These are phyloP conservation scores for Pythium sp. DNA, from an alignment of 352 stramenopile species.

Conservation along the genomic window DNA sequence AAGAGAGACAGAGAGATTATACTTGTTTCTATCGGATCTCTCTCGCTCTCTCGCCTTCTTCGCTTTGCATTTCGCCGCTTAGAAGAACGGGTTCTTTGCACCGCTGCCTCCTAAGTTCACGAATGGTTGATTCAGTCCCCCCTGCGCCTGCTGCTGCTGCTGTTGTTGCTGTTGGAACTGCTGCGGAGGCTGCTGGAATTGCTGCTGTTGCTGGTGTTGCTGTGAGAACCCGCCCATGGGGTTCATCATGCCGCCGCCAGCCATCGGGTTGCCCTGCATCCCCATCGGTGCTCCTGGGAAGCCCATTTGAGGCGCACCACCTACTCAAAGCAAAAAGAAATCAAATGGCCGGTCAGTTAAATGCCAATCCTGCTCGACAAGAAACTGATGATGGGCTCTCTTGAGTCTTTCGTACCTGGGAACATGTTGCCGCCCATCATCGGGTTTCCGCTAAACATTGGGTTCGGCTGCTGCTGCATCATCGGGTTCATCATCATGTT, in stretches of 20 bases:
- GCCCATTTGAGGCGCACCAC: slow-evolving; percentile 39
- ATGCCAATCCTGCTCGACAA: not conserved
- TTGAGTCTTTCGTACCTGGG: slow-evolving; percentile 34
- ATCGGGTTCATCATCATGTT: slow-evolving; percentile 30
- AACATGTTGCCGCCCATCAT: slow-evolving; percentile 50
- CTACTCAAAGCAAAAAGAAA: slow-evolving; percentile 12
- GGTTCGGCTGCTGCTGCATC: slow-evolving; percentile 33
- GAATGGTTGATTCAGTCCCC: slow-evolving; percentile 73
- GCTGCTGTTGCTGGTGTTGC: slow-evolving; percentile 43
- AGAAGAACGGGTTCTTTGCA: slow-evolving; percentile 50
- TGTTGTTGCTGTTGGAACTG: slow-evolving; percentile 29
- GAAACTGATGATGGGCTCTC: not conserved
- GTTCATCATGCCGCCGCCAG: slow-evolving; percentile 53
- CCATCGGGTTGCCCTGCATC: slow-evolving; percentile 52
- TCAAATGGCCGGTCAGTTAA: not conserved
- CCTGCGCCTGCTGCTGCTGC: slow-evolving; percentile 35
- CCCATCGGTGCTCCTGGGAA: slow-evolving; percentile 51
- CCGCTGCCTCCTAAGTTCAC: slow-evolving; percentile 57
- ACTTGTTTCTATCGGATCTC: slow-evolving; percentile 14
- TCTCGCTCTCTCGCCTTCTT: not conserved
- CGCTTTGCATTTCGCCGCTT: not conserved
- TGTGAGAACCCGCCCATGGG: slow-evolving; percentile 48
- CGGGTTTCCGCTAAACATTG: slow-evolving; percentile 30
- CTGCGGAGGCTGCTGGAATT: slow-evolving; percentile 26
- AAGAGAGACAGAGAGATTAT: slow-evolving; percentile 10